Evolutionary conservation across 2,329 filamentous ascomycete species (phyloP).

Genomic region (Thielaviopsis punctulata): DNA sequence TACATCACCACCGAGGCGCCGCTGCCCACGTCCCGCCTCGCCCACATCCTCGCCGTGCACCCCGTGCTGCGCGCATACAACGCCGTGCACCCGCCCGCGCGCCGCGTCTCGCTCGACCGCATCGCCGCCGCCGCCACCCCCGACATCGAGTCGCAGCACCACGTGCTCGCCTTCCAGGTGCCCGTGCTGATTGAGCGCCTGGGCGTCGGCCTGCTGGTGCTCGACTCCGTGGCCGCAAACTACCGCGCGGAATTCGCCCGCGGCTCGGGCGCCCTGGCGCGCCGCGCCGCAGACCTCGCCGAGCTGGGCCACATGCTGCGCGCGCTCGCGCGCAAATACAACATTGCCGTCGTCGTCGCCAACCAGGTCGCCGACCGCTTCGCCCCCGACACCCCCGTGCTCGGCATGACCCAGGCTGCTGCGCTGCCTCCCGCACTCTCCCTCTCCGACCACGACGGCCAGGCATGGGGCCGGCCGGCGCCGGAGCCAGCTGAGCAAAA

Average conservation of each 20-base stretch:
- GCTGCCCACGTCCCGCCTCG: slow-evolving; percentile 63
- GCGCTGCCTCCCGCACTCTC: slow-evolving; percentile 29
- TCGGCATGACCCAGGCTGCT: not conserved
- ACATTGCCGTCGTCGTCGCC: slow-evolving; percentile 73
- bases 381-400: slow-evolving; percentile 17
- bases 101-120: slow-evolving; percentile 47
- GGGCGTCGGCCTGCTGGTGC: slow-evolving; percentile 61
- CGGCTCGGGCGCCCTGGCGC: slow-evolving; percentile 44
- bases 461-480: slow-evolving; percentile 16
- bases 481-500: slow-evolving; percentile 22
- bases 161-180: slow-evolving; percentile 84
- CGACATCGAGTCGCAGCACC: slow-evolving; percentile 86
- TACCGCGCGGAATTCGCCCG: slow-evolving; percentile 68
- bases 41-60: slow-evolving; percentile 49
- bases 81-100: slow-evolving; percentile 16
- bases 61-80: slow-evolving; percentile 28
- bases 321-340: slow-evolving; percentile 53
- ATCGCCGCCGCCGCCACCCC: slow-evolving; percentile 70
- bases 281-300: slow-evolving; percentile 59
- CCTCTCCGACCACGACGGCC: slow-evolving; percentile 22
- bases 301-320: slow-evolving; percentile 61
- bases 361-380: slow-evolving; percentile 95
- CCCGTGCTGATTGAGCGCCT: slow-evolving; percentile 66
- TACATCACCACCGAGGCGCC: slow-evolving; percentile 90
- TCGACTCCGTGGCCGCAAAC: slow-evolving; percentile 90